Percentiles rank a stretch among this genome's conserved stretches.
Conservation (phyloP, 2,329 filamentous ascomycete genomes). For the Fusarium transvaalense region DNA sequence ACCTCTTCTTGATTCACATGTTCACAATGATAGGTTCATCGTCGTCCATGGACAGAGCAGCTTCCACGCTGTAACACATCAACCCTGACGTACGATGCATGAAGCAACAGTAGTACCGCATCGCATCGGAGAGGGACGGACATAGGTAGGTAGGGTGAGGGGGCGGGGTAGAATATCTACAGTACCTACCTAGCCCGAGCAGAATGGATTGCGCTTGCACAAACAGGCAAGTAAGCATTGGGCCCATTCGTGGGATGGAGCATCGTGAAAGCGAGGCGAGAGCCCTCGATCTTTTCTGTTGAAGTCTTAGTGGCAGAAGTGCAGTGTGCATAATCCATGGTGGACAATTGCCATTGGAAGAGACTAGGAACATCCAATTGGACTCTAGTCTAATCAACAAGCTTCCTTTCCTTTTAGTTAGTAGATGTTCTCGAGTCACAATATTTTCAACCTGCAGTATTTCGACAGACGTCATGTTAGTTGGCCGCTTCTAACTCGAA, state of each 20-base stretch:
- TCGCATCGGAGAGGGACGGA: constrained; percentile 7
- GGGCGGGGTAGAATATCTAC: constrained; percentile 34
- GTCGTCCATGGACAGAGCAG: constrained; percentile 36
- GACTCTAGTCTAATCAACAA: constrained; percentile 3
- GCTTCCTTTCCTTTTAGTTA: constrained; percentile 5
- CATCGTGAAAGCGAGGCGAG: constrained; percentile 30
- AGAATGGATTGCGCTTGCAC: too few relatives aligned
- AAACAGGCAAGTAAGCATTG: constrained; percentile 21
- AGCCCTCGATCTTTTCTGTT: constrained; percentile 30
- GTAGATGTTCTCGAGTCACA: background rate
- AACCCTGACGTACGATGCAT: constrained; percentile 41
- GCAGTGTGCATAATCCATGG: constrained; percentile 8
- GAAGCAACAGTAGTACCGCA: constrained; percentile 17
- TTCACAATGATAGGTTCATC: constrained; percentile 50
- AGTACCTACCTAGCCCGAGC: background rate
- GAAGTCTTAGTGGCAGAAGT: constrained; percentile 19
- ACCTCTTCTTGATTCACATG: constrained; percentile 47
- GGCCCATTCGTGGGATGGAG: constrained; percentile 23
- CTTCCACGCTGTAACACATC: constrained; percentile 31
- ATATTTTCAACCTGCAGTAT: background rate
- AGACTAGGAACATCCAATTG: constrained; percentile 27
- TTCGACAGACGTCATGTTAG: constrained; percentile 22
- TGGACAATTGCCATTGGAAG: constrained; percentile 9
- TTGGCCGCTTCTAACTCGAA: constrained; percentile 17
- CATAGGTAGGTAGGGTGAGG: constrained; percentile 22